A percentile compares a stretch with the other conserved stretches of the same genome.
Evolutionary conservation across 306 rosid species (phyloP).

Genomic region (Fragaria vesca): DNA sequence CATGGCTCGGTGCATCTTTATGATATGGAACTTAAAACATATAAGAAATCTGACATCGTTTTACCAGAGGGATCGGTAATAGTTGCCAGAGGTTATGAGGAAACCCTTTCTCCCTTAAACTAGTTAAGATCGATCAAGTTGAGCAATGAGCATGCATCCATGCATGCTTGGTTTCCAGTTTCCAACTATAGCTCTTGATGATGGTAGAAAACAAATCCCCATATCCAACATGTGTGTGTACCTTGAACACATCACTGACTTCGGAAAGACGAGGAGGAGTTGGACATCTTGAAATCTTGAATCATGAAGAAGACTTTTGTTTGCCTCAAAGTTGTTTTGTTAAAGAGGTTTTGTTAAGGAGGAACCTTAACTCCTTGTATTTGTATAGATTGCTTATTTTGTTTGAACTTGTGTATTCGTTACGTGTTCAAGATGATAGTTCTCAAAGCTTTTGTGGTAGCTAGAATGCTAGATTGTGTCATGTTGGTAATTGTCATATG

Average conservation of each 20-base stretch:
- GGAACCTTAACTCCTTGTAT: constrained; percentile 43
- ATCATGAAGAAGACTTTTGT: constrained; percentile 79
- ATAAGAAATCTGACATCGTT: not conserved
- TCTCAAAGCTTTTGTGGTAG: not conserved
- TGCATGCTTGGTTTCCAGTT: too few relatives aligned
- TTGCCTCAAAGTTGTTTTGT: constrained; percentile 75
- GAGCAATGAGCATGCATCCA: too few relatives aligned
- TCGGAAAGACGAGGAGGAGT: constrained; percentile 64
- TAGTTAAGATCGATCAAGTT: too few relatives aligned
- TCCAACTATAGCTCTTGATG: too few relatives aligned
- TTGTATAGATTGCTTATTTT: constrained; percentile 31
- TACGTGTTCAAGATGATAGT: not conserved
- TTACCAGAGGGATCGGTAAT: not conserved
- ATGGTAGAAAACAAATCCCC: too few relatives aligned
- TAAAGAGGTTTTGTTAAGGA: constrained; percentile 85
- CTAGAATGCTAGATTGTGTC: not conserved
- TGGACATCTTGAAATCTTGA: constrained; percentile 65
- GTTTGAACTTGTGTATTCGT: not conserved
- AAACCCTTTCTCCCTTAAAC: not conserved
- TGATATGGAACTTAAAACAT: not conserved
- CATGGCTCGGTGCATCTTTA: not conserved
- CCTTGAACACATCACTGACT: too few relatives aligned
- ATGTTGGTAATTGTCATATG: not conserved
- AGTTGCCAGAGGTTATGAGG: not conserved
- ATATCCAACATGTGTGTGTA: too few relatives aligned